phyloP scores from a whole-genome alignment of 176 grass and related monocot species.

The Eragrostis nindensis region DNA sequence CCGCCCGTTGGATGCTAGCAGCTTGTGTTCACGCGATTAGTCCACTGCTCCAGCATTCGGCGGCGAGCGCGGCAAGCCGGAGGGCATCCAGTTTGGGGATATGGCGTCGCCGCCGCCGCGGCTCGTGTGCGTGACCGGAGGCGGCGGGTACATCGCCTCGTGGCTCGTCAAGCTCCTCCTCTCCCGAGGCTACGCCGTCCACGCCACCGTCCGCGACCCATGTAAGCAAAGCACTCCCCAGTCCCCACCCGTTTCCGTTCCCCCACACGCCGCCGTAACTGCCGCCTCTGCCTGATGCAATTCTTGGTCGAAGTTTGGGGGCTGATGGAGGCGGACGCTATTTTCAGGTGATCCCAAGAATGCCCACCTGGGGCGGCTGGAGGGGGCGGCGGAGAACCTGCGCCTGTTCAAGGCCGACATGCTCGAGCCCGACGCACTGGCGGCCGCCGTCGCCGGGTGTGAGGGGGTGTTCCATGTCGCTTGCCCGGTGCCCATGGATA shows the following conservation, averaged over 20 bases:
- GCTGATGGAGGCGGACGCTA: neutral
- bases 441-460: slow-evolving; percentile 51
- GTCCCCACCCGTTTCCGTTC: neutral
- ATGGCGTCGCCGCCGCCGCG: neutral
- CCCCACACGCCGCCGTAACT: neutral
- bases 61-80: neutral
- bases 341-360: slow-evolving; percentile 58
- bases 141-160: slow-evolving; percentile 51
- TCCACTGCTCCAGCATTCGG: neutral
- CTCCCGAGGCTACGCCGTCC: slow-evolving; percentile 54
- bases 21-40: neutral
- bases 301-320: neutral
- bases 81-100: neutral
- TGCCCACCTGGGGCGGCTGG: slow-evolving; percentile 48
- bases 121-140: slow-evolving; percentile 52
- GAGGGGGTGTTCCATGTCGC: slow-evolving; percentile 69
- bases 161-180: slow-evolving; percentile 74
- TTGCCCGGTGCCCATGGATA: slow-evolving; percentile 41
- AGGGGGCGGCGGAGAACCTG: slow-evolving; percentile 48
- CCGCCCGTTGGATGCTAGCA: neutral
- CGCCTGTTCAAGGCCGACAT: slow-evolving; percentile 60
- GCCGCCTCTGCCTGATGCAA: neutral
- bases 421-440: slow-evolving; percentile 54
- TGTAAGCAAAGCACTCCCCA: slow-evolving; percentile 16
- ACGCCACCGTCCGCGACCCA: slow-evolving; percentile 64